Evolutionary conservation across 176 grass and related monocot species (phyloP).

Genomic region (Puya raimondii): DNA sequence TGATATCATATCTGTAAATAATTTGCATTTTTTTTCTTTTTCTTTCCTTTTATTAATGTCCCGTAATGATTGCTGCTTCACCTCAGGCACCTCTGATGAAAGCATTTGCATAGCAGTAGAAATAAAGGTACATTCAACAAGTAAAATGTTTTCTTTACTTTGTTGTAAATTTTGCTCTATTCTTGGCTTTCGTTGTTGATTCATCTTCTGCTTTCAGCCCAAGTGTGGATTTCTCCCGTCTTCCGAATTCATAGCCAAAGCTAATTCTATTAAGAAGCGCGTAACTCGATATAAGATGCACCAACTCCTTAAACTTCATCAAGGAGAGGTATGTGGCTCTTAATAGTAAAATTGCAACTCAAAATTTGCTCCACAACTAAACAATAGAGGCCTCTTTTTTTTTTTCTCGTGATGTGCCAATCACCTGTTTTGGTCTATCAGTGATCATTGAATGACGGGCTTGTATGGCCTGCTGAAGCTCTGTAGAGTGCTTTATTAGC

Average conservation of each 20-base stretch:
- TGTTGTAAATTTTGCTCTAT: conserved; percentile 2
- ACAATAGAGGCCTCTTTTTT: no score
- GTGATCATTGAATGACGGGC: no score
- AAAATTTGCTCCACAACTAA: no score
- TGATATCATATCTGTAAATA: no score
- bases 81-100: conserved; percentile 46
- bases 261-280: conserved; percentile 73
- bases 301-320: conserved; percentile 72
- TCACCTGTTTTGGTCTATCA: no score
- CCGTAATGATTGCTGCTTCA: conserved; percentile 5
- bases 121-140: conserved; percentile 63
- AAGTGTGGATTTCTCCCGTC: conserved; percentile 93
- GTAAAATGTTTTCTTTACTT: background rate
- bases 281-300: conserved; percentile 91
- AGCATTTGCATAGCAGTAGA: conserved; percentile 70
- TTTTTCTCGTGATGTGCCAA: no score
- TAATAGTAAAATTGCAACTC: background rate
- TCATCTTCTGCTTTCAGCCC: conserved; percentile 30
- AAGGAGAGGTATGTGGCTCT: conserved; percentile 39
- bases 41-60: no score
- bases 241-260: conserved; percentile 73
- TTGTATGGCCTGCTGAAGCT: no score
- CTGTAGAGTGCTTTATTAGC: no score
- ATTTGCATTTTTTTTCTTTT: conserved; percentile 1
- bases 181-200: background rate